Conservation (phyloP, 2,329 filamentous ascomycete genomes). For the Venturia pyrina region DNA sequence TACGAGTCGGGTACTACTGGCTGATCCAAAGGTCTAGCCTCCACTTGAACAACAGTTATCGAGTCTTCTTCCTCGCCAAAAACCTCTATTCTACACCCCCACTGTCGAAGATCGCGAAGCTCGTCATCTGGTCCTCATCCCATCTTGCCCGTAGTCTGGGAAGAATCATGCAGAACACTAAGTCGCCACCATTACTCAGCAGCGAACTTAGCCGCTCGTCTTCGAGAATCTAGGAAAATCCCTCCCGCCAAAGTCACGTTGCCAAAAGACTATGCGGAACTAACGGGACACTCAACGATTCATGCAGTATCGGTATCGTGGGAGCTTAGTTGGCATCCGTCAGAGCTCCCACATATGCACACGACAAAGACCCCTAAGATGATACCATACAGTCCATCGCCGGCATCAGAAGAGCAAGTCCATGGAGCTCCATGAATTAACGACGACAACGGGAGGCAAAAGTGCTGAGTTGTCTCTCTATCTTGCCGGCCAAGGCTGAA, state of each 20-base stretch:
- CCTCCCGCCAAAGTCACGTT: too few relatives aligned
- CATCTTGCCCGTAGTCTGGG: not conserved
- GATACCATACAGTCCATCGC: not conserved
- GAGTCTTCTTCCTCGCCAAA: too few relatives aligned
- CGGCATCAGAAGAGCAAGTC: too few relatives aligned
- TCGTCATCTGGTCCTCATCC: not conserved
- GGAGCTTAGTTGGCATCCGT: not conserved
- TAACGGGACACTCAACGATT: not conserved
- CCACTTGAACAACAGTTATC: too few relatives aligned
- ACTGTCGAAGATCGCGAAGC: not conserved
- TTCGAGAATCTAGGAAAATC: too few relatives aligned
- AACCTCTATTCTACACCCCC: too few relatives aligned
- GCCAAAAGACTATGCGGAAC: not conserved
- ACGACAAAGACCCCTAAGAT: not conserved
- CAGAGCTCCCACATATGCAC: not conserved
- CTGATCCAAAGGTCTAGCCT: too few relatives aligned
- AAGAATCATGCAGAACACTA: not conserved
- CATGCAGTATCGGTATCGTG: not conserved
- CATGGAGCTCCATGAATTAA: too few relatives aligned
- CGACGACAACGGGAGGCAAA: not conserved
- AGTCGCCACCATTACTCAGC: not conserved
- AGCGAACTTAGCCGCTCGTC: not conserved
- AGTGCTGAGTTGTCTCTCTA: not conserved
- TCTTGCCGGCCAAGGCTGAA: too few relatives aligned
- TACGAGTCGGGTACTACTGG: too few relatives aligned